Evolutionary conservation across 2,329 filamentous ascomycete species (phyloP), one percentile per base, ranked within the genome.

Genomic region (Microcyclospora pomicola): DNA sequence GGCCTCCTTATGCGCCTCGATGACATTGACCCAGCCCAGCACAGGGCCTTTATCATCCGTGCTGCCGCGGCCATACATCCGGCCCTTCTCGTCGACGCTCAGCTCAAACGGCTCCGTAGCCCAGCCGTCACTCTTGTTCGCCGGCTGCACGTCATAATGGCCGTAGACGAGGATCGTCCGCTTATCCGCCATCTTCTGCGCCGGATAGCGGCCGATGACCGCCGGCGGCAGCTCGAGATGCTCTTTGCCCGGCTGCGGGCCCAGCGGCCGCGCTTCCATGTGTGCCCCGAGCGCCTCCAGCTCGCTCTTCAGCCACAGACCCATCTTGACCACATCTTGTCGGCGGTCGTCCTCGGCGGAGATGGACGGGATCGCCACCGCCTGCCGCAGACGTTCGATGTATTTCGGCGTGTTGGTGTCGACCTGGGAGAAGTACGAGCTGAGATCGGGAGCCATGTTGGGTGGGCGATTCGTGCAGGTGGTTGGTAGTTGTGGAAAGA

Each of bases 21-120:
- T 96, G 49, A 87, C 87, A 59, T 98, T 98, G 50, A 98, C 63
- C 91, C 91, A 98, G 52, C 91, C 91, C 39, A 98, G 70, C 16
- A 98, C 88, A 13, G 91, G 91, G 1, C 91, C 91, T 71, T 98
- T 98, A 67, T 98, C 91, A 59, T 98, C 91, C 27, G 91, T 98
- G 56, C 83, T 82, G 46, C 91, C 91, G 58, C 91, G 82, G 43
- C 91, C 91, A 55, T 82, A 94, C 91, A 98, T 98, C 56, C 87
- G 80, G 45, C 79, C 88, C 64, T 95, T 83, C 47, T 86, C 78
- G 57, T 92, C 87, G 41, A 96, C 73, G 19, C 74, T 81, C 47
- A 98, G 72, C 44, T 82, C 77, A 62, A 96, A 98, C 5, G 91
- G 91, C 61, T 96, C 83, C 2, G 88, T 95, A 38, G 80, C 78